These are phyloP conservation scores for Buddleja alternifolia DNA, from an alignment of 257 asterid genomes.

Conservation along the genomic window DNA sequence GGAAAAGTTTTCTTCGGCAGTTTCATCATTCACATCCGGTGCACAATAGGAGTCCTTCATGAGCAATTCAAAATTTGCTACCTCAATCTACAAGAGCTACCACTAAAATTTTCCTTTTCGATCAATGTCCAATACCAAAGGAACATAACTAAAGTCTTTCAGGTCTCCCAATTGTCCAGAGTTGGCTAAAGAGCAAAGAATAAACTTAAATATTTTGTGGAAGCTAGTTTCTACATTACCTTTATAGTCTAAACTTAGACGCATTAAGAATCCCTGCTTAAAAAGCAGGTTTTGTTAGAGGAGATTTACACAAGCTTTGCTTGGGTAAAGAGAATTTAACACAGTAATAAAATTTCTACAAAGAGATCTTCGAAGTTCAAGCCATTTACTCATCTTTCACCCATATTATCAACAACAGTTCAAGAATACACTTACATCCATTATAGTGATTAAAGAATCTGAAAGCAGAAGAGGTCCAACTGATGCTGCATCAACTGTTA, in stretches of 20 bases:
- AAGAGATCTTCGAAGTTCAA: background rate
- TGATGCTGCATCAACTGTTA: constrained; percentile 78
- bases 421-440: constrained; percentile 73
- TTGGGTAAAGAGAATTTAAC: background rate
- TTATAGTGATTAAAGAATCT: constrained; percentile 80
- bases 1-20: constrained; percentile 1
- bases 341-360: background rate
- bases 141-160: background rate
- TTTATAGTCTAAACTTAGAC: constrained; percentile 1
- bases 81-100: background rate
- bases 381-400: background rate
- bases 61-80: background rate
- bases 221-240: background rate
- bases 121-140: background rate
- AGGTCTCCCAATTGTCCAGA: background rate
- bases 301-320: background rate
- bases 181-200: background rate
- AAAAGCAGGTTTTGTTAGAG: background rate
- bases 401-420: background rate
- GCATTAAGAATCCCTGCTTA: background rate
- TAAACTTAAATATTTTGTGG: background rate
- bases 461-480: constrained; percentile 84
- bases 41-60: background rate
- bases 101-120: background rate
- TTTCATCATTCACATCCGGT: constrained; percentile 3